phyloP scores from a whole-genome alignment of 2,329 filamentous ascomycete species.

The Fusarium anthophilum region DNA sequence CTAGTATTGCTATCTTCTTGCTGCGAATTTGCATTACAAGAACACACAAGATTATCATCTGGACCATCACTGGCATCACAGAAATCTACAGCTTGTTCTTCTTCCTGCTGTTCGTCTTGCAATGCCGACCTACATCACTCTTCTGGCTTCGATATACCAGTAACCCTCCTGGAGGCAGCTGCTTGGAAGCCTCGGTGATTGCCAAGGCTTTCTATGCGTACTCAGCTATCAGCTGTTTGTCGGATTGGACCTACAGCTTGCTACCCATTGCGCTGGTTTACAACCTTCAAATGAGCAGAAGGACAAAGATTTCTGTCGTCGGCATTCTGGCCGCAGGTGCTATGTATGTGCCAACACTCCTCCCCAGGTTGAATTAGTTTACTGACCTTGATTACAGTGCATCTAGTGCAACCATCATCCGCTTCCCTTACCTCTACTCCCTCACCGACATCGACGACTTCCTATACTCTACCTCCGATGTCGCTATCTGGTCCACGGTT shows the following conservation, averaged over 20 bases:
- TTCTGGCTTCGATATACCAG: conserved; percentile 49
- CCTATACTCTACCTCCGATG: conserved; percentile 54
- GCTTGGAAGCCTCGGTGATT: neutral
- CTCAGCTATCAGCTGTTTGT: conserved; percentile 50
- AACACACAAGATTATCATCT: conserved; percentile 3
- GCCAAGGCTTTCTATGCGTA: conserved; percentile 40
- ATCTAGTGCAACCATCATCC: conserved; percentile 55
- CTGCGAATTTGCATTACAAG: conserved; percentile 48
- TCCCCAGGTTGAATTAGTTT: fast-evolving
- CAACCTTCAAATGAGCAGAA: conserved; percentile 51
- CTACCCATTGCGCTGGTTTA: conserved; percentile 54
- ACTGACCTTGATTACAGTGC: conserved; percentile 1
- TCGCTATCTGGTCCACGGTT: conserved; percentile 58
- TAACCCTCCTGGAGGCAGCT: conserved; percentile 4
- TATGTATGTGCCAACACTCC: neutral
- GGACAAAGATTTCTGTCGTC: conserved; percentile 51
- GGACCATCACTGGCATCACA: conserved; percentile 31
- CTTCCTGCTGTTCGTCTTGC: conserved; percentile 52
- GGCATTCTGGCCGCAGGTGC: conserved; percentile 30
- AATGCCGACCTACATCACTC: conserved; percentile 51
- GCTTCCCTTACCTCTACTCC: conserved; percentile 53
- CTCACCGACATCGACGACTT: conserved; percentile 52
- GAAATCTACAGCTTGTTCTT: conserved; percentile 49
- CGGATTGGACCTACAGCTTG: conserved; percentile 53
- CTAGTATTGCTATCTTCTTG: conserved; percentile 52